Base-by-base conservation (phyloP, 1,284 basidiomycete genomes). In the Puccinia polysora region DNA sequence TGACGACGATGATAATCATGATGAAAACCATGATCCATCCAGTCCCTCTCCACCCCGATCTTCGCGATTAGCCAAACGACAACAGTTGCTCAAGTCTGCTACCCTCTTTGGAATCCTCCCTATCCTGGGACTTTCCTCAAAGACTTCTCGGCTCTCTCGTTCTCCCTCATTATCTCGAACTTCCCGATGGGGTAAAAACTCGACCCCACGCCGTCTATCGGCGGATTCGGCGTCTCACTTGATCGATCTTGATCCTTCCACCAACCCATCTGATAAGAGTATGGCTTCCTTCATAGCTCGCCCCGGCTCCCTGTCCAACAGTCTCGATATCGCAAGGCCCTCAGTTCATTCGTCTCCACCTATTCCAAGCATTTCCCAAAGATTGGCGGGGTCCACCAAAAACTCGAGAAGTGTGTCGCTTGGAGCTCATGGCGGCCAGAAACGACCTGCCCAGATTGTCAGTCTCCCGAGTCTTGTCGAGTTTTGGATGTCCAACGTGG, bases 401-500 rank as follows among this genome's bases (percentile, higher is more conserved):
- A 63, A 36, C 30, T 49, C 38, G 2, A 63, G 59, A 32, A 45
- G 40, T 23, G 40, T 63, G n/a, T 63, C 59, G 18, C 38, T 63
- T 47, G 59, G 43, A 18, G 40, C 38, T 43, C 56, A 58, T 23
- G 34, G 34, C 3, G 20, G 20, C 28, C 56, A 32, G 4, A 58
- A 23, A 18, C 56, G n/a, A 38, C 34, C 56, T 23, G 10, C 15
- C 34, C 56, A 58, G 56, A 63, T 8, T 43, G 23, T 18, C 38
- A 4, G n/a, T 28, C 20, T 12, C 23, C 30, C 30, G 10, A 49
- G 47, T 28, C 10, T 63, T 8, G n/a, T 30, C 59, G 78, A 52
- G 76, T 63, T 92, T 20, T 97, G 93, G 92, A 90, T 85, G 1
- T 85, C 89, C 36, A 86, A 85, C 74, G 85, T 86, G 55, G 89